A percentile compares a stretch with the other conserved stretches of the same genome.
Conservation (phyloP, 345 rosid species). For the Lepidium sativum region DNA sequence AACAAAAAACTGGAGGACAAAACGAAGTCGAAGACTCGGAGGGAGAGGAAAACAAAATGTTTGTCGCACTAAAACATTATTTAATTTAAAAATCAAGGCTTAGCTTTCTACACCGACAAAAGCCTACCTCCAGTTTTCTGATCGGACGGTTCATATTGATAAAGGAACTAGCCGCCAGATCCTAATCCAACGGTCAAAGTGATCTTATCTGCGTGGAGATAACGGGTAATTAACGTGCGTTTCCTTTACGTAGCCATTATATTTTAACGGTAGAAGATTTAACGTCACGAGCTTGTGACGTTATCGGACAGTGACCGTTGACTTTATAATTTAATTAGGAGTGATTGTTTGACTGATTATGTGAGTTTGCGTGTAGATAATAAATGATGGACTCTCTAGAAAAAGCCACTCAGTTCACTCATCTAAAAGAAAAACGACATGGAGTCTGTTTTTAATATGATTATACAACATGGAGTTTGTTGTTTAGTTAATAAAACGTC, state of each 20-base stretch:
- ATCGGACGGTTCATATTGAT: slow-evolving; percentile 18
- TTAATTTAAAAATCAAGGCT: neutral
- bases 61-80: neutral
- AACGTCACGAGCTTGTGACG: slow-evolving; percentile 11
- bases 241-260: neutral
- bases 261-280: neutral
- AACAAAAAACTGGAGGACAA: slow-evolving; percentile 10
- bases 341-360: neutral
- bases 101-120: slow-evolving; percentile 15
- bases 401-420: slow-evolving; percentile 1
- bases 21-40: slow-evolving; percentile 5
- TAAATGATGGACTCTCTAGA: neutral
- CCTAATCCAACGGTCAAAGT: slow-evolving; percentile 16
- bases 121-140: slow-evolving; percentile 1
- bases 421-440: neutral
- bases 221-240: slow-evolving; percentile 13
- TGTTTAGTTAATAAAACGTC: neutral
- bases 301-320: slow-evolving; percentile 13
- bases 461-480: neutral
- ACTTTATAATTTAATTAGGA: neutral
- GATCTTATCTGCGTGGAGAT: slow-evolving; percentile 2
- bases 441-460: neutral
- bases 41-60: neutral
- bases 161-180: slow-evolving; percentile 23
- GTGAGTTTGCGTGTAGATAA: slow-evolving; percentile 5